Base-by-base conservation (phyloP, 2,329 filamentous ascomycete species). In the Fusarium sp. region DNA sequence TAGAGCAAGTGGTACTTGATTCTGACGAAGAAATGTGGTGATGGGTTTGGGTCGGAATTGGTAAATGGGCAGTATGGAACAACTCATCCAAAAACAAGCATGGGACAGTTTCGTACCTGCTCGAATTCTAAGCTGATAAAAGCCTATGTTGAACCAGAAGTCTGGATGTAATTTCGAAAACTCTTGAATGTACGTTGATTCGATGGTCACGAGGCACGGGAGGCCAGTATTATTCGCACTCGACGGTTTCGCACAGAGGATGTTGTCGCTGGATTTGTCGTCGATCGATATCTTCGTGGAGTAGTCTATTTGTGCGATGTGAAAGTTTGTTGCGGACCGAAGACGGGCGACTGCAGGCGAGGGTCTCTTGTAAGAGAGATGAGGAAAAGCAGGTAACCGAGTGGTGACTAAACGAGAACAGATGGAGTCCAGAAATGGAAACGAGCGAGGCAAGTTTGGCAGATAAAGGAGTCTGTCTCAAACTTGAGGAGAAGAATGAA, bases 401-500 rank as follows among this genome's bases (percentile, higher is more conserved):
- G 37, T 46, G 43, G 46, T 55, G 45, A 37, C 59, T 37, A 55
- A 59, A 58, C 34, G 42, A 70, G 53, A 66, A 66, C 62, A 57
- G 62, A 59, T 66, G 42, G 42, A 63, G 46, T 51, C 63, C 66
- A 66, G 62, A 71, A 66, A 48, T 55, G 68, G 68, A 72, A 72
- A 63, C 34, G 59, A 66, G 59, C 42, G 51, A 72, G 73, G 57
- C 61, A 72, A 63, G 63, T 55, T 51, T 64, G 59, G 40, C 55
- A 56, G 62, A 48, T 62, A 68, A 71, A 73, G 64, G 66, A 70
- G 72, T 45, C 53, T 74, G 73, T 75, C 73, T 75, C 68, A 74
- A 70, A 70, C 58, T 73, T 54, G 66, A 51, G 49, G 69, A 62
- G 37, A 55, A 66, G 54, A 63, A 72, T 47, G 55, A 66, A 72